Evolutionary conservation across 495 filamentous ascomycete genomes (phyloP), one percentile per base, ranked within the genome.

Genomic region (Penicillium lagena): DNA sequence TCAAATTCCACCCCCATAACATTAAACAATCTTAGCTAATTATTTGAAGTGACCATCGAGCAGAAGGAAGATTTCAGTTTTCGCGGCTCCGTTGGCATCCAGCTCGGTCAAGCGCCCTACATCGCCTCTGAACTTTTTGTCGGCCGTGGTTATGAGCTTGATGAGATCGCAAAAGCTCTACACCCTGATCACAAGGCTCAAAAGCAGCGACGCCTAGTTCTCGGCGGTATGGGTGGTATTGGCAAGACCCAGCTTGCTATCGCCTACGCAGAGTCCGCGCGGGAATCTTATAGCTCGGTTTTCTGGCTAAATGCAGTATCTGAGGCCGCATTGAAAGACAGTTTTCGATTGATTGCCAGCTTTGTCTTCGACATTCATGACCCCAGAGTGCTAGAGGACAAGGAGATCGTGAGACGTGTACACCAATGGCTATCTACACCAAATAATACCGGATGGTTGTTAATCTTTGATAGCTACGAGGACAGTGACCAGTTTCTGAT

Each of bases 221-320:
- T 49, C n/a, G 41, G 29, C 5, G 46, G 46, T 8, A 34, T 31
- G 31, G 46, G 50, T 34, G 50, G 50, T 13, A 32, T 49, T 7
- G 50, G 50, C 35, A 53, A 53, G 30, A 49, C 46, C 30, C 39
- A 40, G 42, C 50, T 53, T 46, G 42, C 50, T 9, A 49, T 53
- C 9, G 39, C 50, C 7, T 46, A 43, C 30, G 39, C 50, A 29
- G 27, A 49, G 28, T 42, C 41, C 7, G 1, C 5, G 2, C 1
- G 12, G 32, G 33, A 1, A 45, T 45, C n/a, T n/a, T 32, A 48
- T 36, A 38, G 0, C 29, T 52, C 50, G 4, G 38, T 39, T 4
- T 36, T 52, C n/a, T 52, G 45, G 50, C 14, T 52, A 0, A 48
- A 52, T 45, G 29, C 41, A 45, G 12, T 7, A 12, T 42, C 42